Evolutionary conservation across 2,329 filamentous ascomycete genomes (phyloP).

Genomic region (Talaromyces sp.): DNA sequence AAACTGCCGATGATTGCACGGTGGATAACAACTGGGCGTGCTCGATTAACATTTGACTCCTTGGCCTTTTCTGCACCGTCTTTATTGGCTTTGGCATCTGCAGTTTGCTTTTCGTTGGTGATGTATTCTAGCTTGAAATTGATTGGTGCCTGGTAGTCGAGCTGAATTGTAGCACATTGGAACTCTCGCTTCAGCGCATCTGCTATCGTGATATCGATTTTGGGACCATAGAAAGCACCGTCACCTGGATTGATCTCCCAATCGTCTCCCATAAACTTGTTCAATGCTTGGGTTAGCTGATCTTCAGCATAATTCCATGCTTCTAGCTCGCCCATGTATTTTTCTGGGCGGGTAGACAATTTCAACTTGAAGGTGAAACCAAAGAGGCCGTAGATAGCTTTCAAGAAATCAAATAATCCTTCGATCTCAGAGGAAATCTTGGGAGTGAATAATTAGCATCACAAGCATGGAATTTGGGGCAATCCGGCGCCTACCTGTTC

Average conservation of each 20-base stretch:
- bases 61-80: slow-evolving; percentile 31
- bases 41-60: slow-evolving; percentile 40
- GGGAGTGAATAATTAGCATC: slow-evolving; percentile 1
- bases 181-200: slow-evolving; percentile 81
- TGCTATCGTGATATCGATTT: slow-evolving; percentile 94
- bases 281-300: slow-evolving; percentile 73
- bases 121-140: slow-evolving; percentile 88
- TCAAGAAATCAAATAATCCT: slow-evolving; percentile 81
- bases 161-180: slow-evolving; percentile 91
- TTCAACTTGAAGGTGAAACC: slow-evolving; percentile 92
- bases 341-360: slow-evolving; percentile 85
- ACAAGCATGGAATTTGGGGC: background rate
- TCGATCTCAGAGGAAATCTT: slow-evolving; percentile 70
- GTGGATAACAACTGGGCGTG: slow-evolving; percentile 51
- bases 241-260: slow-evolving; percentile 95
- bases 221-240: slow-evolving; percentile 96
- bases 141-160: slow-evolving; percentile 80
- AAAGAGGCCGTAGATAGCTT: slow-evolving; percentile 73
- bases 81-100: slow-evolving; percentile 20
- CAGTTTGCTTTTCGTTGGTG: slow-evolving; percentile 58
- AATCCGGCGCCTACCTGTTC: slow-evolving; percentile 55
- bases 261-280: slow-evolving; percentile 68
- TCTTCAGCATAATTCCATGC: slow-evolving; percentile 88
- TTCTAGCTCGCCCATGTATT: slow-evolving; percentile 78
- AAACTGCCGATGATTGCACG: slow-evolving; percentile 51